Base-by-base conservation (phyloP, 495 filamentous ascomycete genomes). In the Tuber umbilicatum region DNA sequence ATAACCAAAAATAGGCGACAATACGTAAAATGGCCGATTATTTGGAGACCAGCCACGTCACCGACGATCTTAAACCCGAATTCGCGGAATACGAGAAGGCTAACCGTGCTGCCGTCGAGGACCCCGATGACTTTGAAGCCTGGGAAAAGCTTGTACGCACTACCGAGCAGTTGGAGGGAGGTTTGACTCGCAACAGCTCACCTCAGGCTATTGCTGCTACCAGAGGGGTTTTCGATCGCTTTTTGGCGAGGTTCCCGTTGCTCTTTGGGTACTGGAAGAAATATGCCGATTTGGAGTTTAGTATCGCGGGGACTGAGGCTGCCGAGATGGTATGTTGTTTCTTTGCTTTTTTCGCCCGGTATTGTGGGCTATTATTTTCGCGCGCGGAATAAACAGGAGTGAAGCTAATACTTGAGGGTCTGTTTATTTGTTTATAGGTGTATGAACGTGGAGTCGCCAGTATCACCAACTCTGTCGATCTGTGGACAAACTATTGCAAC, bases 211-310 rank as follows among this genome's bases (percentile, higher is more conserved):
- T 99, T 79, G 91, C 92, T 37, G 90, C 93, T 16, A 90, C 91
- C 42, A 90, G 95, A 80, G 88, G 91, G 79, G 88, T 90, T 71
- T 98, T 97, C 83, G 96, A 99, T 83, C 89, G 91, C 14, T 94
- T 99, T 82, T 89, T 99, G 14, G 91, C 93, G 72, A 97, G 97
- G 82, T 99, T 97, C 81, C 95, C 95, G 1, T 87, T 98, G 38
- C 88, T 98, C 2, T 99, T 97, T 82, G 95, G 94, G 64, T 99
- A 97, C 84, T 99, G 95, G 95, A 97, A 97, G 86, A 98, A 97
- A 84, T 99, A 99, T 89, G 95, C 95, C 79, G 95, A 98, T 82
- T 85, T 97, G 38, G 95, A 99, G 82, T 99, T 99, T 84, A 92
- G 92, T 23, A 97, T 98, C 77, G 93, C 93, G 7, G 95, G 95